Evolutionary conservation across 148 eudicot genomes (phyloP).

Genomic region (Silene uniflora): DNA sequence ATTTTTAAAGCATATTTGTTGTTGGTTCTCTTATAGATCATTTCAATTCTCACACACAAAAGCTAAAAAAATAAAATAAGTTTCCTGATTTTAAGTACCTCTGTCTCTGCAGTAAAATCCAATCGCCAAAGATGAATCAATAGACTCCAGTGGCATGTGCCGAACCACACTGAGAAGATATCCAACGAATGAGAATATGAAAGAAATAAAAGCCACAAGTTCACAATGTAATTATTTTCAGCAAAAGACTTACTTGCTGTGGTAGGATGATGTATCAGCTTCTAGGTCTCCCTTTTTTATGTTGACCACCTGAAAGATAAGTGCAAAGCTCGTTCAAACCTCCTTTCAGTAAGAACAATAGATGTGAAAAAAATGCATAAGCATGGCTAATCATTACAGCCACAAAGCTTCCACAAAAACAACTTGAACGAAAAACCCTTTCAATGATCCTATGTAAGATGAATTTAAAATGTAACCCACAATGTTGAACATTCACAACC

Average conservation of each 20-base stretch:
- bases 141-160: conserved; percentile 70
- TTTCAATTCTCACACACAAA: not conserved
- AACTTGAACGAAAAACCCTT: not conserved
- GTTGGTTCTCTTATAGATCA: not conserved
- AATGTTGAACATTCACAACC: not conserved
- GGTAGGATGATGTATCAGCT: conserved; percentile 86
- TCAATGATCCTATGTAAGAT: not conserved
- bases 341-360: not conserved
- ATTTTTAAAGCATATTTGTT: too few species aligned
- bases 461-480: not conserved
- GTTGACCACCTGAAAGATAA: conserved; percentile 50
- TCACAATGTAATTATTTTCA: not conserved
- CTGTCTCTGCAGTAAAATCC: conserved; percentile 88
- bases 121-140: conserved; percentile 88
- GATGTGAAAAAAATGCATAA: not conserved
- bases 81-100: conserved; percentile 35
- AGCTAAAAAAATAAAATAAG: not conserved
- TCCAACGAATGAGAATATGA: conserved; percentile 17
- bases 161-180: conserved; percentile 50
- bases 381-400: not conserved
- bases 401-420: not conserved
- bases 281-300: conserved; percentile 55
- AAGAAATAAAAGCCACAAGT: not conserved
- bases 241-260: conserved; percentile 65
- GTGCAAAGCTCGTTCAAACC: conserved; percentile 4